These are phyloP conservation scores for Nematocida sp. DNA, from an alignment of 371 early-diverging fungal species.

Conservation along the genomic window DNA sequence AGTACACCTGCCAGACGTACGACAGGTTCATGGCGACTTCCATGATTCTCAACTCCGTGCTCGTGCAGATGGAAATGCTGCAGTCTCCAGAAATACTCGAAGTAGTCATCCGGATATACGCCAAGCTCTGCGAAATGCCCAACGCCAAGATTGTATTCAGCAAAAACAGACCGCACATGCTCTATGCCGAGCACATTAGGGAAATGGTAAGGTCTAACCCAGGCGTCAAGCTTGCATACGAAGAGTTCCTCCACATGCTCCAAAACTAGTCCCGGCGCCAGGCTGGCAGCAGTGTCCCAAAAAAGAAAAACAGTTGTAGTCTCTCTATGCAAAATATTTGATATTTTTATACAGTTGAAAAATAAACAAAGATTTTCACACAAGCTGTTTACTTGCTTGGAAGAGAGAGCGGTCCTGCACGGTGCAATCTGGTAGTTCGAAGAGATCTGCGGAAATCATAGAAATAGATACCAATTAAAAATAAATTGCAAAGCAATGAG, in stretches of 20 bases:
- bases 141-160: constrained; percentile 57
- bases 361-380: neutral
- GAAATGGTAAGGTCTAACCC: constrained; percentile 46
- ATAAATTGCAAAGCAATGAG: constrained; percentile 36
- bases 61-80: constrained; percentile 75
- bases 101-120: constrained; percentile 83
- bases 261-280: constrained; percentile 13
- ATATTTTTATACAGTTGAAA: neutral
- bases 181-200: constrained; percentile 43
- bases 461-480: constrained; percentile 36
- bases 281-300: no score
- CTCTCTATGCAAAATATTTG: no score
- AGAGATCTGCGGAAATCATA: no score
- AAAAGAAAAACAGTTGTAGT: no score
- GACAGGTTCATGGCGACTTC: constrained; percentile 88
- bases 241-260: constrained; percentile 28
- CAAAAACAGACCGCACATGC: constrained; percentile 51
- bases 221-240: constrained; percentile 42
- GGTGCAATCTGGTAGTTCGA: no score
- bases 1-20: constrained; percentile 89
- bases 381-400: no score
- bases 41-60: constrained; percentile 83
- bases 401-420: no score
- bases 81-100: constrained; percentile 78
- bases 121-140: constrained; percentile 69